Evolutionary conservation across 2,329 filamentous ascomycete species (phyloP).

Genomic region (Fusarium sp.): DNA sequence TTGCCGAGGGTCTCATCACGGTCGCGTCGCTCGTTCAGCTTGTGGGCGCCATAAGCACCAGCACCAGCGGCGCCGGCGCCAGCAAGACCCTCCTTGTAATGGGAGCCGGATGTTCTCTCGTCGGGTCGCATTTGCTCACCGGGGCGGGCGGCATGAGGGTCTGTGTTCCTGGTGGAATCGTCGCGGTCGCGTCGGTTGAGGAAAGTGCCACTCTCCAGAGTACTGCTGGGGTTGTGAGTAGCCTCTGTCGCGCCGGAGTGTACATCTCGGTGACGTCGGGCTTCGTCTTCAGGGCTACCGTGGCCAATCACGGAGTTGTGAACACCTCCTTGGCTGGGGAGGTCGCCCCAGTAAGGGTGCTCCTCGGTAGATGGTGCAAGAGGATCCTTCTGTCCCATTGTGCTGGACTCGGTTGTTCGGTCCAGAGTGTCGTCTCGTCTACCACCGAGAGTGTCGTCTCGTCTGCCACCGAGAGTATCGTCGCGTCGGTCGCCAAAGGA

Average conservation of each 20-base stretch:
- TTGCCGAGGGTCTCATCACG: background rate
- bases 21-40: constrained; percentile 9
- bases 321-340: constrained; percentile 17
- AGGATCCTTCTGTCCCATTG: background rate
- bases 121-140: background rate
- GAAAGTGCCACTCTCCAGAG: constrained; percentile 10
- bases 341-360: constrained; percentile 39
- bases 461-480: background rate
- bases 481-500: background rate
- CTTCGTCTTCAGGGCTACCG: constrained; percentile 26
- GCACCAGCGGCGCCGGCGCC: constrained; percentile 3
- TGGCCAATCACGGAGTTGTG: constrained; percentile 28
- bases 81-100: constrained; percentile 15
- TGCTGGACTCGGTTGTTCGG: background rate
- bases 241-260: constrained; percentile 1
- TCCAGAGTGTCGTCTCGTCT: constrained; percentile 1
- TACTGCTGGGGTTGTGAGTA: background rate
- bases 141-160: constrained; percentile 4
- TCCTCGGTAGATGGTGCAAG: constrained; percentile 16
- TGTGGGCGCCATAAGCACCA: constrained; percentile 16
- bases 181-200: background rate
- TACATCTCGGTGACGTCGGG: constrained; percentile 5
- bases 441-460: background rate
- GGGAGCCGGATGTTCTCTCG: constrained; percentile 9
- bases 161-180: background rate